Base-by-base conservation (phyloP, 208 protist species). In the Wallacemonas sp. region DNA sequence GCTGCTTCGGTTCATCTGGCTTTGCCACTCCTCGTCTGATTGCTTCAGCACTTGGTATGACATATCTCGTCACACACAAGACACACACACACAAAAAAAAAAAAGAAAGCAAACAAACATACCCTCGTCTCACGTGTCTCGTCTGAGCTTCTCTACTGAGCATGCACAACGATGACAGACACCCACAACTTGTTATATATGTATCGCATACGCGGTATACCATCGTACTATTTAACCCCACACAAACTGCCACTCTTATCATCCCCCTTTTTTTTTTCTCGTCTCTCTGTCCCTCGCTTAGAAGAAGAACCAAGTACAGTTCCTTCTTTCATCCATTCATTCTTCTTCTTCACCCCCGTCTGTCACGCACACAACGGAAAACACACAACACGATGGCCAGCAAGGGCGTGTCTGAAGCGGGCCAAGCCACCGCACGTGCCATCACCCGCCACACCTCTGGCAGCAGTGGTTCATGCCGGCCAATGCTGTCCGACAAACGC, bases 401-500 rank as follows among this genome's bases (percentile, higher is more conserved):
- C 11, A 19, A 5, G 3, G 33, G 24, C 30, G 34, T 41, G 0
- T 8, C 61, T 11, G 33, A 66, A n/a, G 19, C 44, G 17, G 33
- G 61, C 39, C 41, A 66, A n/a, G 44, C 12, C 4, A 23, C 32
- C 2, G 52, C 52, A 33, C 52, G 52, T 8, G 52, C 52, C 29
- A 58, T 58, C 14, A 43, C 39, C 5, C 57, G 57, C 6, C 17
- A n/a, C 14, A 1, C 38, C 24, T 5, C 34, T 5, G 17, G n/a
- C n/a, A n/a, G n/a, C n/a, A n/a, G n/a, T n/a, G n/a, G 17, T 58
- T 63, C 44, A 11, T 71, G 74, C 27, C 76, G 89, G 1, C 89
- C 89, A 27, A 92, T 95, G 89, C 83, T 95, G 23, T 90, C 82
- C 12, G 84, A 81, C 44, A 68, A 85, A 71, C 87, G 87, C 1